Evolutionary conservation across 306 rosid genomes (phyloP).

Genomic region (Pachyrhizus erosus): DNA sequence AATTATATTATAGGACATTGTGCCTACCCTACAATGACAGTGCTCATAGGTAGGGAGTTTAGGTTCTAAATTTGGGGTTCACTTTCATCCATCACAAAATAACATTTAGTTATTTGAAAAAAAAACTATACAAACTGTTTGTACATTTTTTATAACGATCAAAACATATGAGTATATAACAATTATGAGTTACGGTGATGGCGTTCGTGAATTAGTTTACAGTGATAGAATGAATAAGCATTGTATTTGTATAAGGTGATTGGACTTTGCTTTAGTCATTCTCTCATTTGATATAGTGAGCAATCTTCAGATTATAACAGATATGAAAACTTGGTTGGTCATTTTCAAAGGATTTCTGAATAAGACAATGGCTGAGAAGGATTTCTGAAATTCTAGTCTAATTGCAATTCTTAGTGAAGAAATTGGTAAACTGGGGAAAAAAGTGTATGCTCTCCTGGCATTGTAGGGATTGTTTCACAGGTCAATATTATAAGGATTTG

Average conservation of each 20-base stretch:
- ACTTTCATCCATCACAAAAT: neutral
- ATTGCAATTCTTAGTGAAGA: conserved; percentile 9
- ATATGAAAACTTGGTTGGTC: neutral
- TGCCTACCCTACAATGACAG: too few relatives aligned
- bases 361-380: neutral
- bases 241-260: neutral
- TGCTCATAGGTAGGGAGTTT: conserved; percentile 5
- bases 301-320: neutral
- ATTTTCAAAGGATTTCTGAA: conserved; percentile 14
- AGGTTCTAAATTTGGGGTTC: neutral
- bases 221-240: neutral
- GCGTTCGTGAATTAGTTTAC: neutral
- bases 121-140: neutral
- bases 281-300: neutral
- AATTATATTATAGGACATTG: neutral
- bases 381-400: conserved; percentile 24
- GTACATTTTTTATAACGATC: neutral
- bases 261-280: neutral
- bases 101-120: neutral
- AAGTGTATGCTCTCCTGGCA: neutral
- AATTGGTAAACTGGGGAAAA: neutral
- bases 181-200: neutral
- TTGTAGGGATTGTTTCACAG: conserved; percentile 7
- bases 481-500: neutral
- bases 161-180: neutral